A percentile compares a stretch with the other conserved stretches of the same genome.
phyloP scores from a whole-genome alignment of 345 rosid species.

The Citrus medica region DNA sequence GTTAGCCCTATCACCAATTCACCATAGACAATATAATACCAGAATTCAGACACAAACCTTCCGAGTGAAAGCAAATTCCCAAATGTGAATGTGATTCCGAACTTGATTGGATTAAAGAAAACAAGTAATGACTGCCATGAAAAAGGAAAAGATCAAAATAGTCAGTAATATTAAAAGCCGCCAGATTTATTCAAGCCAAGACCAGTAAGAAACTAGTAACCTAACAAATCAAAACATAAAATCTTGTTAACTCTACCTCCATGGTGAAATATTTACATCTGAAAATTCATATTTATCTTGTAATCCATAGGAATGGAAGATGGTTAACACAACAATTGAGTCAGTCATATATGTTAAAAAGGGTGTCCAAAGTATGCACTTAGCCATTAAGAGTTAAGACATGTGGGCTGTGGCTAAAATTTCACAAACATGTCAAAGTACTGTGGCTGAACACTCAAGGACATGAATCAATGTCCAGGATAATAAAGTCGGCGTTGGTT shows the following conservation, averaged over 20 bases:
- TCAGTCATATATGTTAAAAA: neutral
- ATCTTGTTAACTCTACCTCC: neutral
- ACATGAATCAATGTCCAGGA: no score
- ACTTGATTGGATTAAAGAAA: slow-evolving; percentile 88
- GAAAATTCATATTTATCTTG: neutral
- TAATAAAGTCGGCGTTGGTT: no score
- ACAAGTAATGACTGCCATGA: slow-evolving; percentile 82
- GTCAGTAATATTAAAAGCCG: slow-evolving; percentile 6
- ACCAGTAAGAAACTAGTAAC: neutral
- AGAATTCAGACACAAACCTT: slow-evolving; percentile 54
- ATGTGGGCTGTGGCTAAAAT: neutral
- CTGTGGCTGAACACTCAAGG: neutral
- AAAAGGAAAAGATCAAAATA: slow-evolving; percentile 1
- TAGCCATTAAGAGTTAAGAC: neutral
- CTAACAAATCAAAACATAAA: neutral
- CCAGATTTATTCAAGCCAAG: neutral
- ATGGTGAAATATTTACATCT: neutral
- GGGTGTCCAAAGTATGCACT: neutral
- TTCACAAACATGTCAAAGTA: neutral
- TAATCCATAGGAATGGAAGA: neutral
- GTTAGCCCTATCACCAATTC: neutral
- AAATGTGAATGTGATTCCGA: slow-evolving; percentile 84
- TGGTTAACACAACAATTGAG: neutral
- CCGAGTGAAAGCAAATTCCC: slow-evolving; percentile 96
- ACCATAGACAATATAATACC: slow-evolving; percentile 8